Conservation (phyloP, 768 basidiomycete genomes). For the Baorangia bicolor region DNA sequence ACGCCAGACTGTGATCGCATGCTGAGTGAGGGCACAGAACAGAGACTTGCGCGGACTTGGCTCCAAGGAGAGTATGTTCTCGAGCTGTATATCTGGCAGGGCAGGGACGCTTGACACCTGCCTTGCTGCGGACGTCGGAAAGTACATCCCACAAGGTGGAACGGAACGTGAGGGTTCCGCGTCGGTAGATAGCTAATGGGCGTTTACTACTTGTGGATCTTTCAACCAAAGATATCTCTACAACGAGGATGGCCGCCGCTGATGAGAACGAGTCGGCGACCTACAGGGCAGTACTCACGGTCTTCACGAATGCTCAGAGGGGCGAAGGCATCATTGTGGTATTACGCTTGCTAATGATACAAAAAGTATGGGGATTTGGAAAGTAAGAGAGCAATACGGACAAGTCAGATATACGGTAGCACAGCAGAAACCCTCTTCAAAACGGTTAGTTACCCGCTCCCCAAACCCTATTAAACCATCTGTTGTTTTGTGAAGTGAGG, state of each 20-base stretch:
- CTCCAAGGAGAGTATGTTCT: constrained; percentile 55
- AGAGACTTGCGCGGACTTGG: constrained; percentile 75
- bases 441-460: constrained; percentile 15
- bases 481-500: constrained; percentile 13
- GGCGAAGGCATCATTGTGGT: constrained; percentile 13
- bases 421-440: background rate
- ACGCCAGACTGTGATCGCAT: constrained; percentile 76
- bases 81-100: constrained; percentile 60
- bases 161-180: background rate
- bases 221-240: constrained; percentile 7
- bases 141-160: constrained; percentile 58
- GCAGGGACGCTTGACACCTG: constrained; percentile 69
- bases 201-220: background rate
- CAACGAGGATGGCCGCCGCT: background rate
- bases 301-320: background rate
- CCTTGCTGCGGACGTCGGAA: constrained; percentile 76
- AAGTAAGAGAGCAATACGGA: constrained; percentile 13
- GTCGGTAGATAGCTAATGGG: background rate
- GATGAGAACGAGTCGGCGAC: constrained; percentile 7
- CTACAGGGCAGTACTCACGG: constrained; percentile 1
- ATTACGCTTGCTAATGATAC: constrained; percentile 36
- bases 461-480: constrained; percentile 30
- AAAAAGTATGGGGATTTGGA: constrained; percentile 18
- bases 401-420: constrained; percentile 20
- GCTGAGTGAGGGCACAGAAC: constrained; percentile 73